Evolutionary conservation across 2,329 filamentous ascomycete genomes (phyloP), one percentile per base, ranked within the genome.

Genomic region (Penicillium sp.): DNA sequence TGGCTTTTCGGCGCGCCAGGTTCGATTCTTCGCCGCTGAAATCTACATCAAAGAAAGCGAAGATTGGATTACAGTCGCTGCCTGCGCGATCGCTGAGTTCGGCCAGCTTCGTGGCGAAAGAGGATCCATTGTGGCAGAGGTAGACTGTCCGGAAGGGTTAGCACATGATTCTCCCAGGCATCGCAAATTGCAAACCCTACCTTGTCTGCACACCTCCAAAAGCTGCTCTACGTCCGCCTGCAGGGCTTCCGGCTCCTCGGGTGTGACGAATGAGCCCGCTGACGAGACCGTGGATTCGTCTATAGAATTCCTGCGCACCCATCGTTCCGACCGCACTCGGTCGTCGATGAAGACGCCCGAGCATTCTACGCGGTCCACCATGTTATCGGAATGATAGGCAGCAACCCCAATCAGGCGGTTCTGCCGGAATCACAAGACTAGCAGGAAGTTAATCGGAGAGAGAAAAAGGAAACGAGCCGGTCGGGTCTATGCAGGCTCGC

Each of bases 21-120:
- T 67, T 65, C 60, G 73, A 64, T 66, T 77, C 67, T 70, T 75
- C 62, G 63, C 56, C 59, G 62, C 60, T 58, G 13, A 72, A 74
- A 16, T 77, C 77, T 34, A 83, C 76, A 64, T 83, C 80, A 61
- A 83, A 76, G 42, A 84, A 77, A 18, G 81, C 81, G 46, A 85
- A 76, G 5, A 81, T 80, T n/a, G 82, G 82, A 46, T 75, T 78
- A 60, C 76, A 77, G 47, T 80, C 75, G 51, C 65, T 67, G 36
- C 72, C 72, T 29, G 74, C 74, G 45, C 71, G 70, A 49, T 79
- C 78, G 61, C 74, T 78, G 32, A 84, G 67, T 59, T 83, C 79
- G 50, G 77, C 76, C 18, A 84, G 69, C 64, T 81, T 80, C 14
- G 74, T 71, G 58, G 81, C 74, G 61, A 83, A 83, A 18, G 80